Base-by-base conservation (phyloP, 306 rosid genomes). In the Gastrolobium bilobum region DNA sequence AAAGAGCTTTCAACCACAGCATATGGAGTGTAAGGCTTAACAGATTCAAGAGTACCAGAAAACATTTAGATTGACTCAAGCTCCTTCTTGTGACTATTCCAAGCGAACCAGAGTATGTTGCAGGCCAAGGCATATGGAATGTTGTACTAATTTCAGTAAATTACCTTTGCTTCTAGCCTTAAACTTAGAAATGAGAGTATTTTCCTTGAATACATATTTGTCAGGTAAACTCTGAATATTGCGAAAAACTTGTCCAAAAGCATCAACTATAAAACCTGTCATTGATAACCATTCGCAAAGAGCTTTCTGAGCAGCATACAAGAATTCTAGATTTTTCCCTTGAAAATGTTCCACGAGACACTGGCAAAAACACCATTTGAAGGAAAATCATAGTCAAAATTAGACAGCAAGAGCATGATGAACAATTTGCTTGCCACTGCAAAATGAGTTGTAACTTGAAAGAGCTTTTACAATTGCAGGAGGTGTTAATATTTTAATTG, bases 91-190 rank as follows among this genome's bases (percentile, higher is more conserved):
- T 87, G 90, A 71, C 77, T 73, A 79, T 96, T 96, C 99, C 52
- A 95, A 84, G 20, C 88, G 90, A 68, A 91, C 93, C 58, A 95
- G 78, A 40, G 99, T 93, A 83, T 91, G 90, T 83, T 91, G 98
- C 89, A 93, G 81, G 64, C 98, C 99, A 67, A 95, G 94, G 48
- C 99, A 95, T 98, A 95, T 87, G 88, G 92, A 62, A 31, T 95
- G 98, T 59, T 93, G 99, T 72, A 87, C 97, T 81, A 95, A 65
- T 83, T 86, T 95, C 83, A 89, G 72, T 76, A 95, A 69, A 77
- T 91, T 95, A 76, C 99, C 98, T 89, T 95, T 95, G 90, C 99
- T 95, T 84, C 99, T 98, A 72, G 99, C 96, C 87, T 89, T 95
- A 40, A 84, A 67, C 98, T 93, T 95, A n/a, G 89, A 51, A 52